These are phyloP conservation scores for Alternaria ethzedia DNA, from an alignment of 2,329 filamentous ascomycete species.

Conservation along the genomic window DNA sequence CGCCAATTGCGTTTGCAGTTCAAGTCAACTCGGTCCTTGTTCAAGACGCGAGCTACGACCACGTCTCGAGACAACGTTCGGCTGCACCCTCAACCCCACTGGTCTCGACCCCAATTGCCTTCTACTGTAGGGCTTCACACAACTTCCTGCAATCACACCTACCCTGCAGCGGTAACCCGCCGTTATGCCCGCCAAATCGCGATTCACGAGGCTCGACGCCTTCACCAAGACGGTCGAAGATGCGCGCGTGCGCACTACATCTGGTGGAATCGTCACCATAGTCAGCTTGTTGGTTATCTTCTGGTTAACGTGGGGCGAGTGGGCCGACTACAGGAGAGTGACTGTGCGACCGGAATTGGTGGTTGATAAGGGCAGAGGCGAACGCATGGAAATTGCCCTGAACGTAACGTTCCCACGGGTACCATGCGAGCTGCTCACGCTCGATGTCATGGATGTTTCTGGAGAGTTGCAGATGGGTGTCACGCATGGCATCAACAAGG, in stretches of 20 bases:
- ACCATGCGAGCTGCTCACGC: constrained; percentile 91
- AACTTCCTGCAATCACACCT: background rate
- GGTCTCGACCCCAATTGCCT: constrained; percentile 15
- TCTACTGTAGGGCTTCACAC: constrained; percentile 1
- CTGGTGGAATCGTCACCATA: constrained; percentile 93
- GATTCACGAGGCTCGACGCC: constrained; percentile 95
- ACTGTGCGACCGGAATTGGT: constrained; percentile 89
- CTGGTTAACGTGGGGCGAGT: constrained; percentile 93
- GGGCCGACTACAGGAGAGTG: constrained; percentile 87
- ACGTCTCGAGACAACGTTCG: constrained; percentile 10
- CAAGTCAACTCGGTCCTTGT: constrained; percentile 3
- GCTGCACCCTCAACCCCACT: constrained; percentile 17
- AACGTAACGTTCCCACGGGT: constrained; percentile 95
- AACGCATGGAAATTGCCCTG: constrained; percentile 99
- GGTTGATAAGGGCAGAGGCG: constrained; percentile 95
- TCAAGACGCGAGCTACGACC: constrained; percentile 7
- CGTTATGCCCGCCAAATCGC: constrained; percentile 84
- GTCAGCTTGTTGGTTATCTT: constrained; percentile 86
- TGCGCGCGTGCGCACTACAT: constrained; percentile 93
- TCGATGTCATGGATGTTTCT: constrained; percentile 99
- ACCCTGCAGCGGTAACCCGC: constrained; percentile 18
- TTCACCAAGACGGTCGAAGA: constrained; percentile 99
- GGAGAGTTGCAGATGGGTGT: constrained; percentile 96
- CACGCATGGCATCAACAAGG: constrained; percentile 89
- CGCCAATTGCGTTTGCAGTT: constrained; percentile 20